phyloP scores from a whole-genome alignment of 306 rosid genomes.

The Amphicarpaea edgeworthii region DNA sequence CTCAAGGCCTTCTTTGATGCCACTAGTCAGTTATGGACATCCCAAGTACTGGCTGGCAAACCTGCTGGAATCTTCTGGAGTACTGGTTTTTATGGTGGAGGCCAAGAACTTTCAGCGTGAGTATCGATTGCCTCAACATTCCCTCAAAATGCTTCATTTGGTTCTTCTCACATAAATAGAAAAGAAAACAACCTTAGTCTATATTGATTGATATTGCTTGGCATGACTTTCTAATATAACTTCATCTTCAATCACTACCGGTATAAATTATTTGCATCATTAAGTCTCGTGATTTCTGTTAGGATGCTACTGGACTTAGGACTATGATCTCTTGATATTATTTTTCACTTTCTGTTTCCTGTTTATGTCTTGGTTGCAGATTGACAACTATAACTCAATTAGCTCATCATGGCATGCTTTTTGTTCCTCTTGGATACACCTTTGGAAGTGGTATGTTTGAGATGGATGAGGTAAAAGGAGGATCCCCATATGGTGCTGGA shows the following conservation, averaged over 20 bases:
- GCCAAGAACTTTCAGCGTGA: conserved; percentile 95
- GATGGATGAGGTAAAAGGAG: conserved; percentile 87
- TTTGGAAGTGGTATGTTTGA: conserved; percentile 88
- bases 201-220: neutral
- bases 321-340: neutral
- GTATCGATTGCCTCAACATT: conserved; percentile 43
- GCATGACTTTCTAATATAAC: neutral
- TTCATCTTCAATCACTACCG: too few relatives aligned
- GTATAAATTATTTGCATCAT: neutral
- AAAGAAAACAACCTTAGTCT: neutral
- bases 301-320: neutral
- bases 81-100: conserved; percentile 95
- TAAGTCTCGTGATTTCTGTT: neutral
- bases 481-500: conserved; percentile 92
- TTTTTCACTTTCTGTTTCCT: conserved; percentile 8
- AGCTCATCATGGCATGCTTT: conserved; percentile 97
- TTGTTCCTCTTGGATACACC: conserved; percentile 88
- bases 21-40: conserved; percentile 70
- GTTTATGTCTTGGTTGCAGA: conserved; percentile 49
- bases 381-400: conserved; percentile 83
- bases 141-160: conserved; percentile 9
- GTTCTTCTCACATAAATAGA: conserved; percentile 3
- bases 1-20: conserved; percentile 86
- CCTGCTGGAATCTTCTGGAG: conserved; percentile 99
- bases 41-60: conserved; percentile 92